phyloP scores from a whole-genome alignment of 352 stramenopile species.

The Pythium angustatum region DNA sequence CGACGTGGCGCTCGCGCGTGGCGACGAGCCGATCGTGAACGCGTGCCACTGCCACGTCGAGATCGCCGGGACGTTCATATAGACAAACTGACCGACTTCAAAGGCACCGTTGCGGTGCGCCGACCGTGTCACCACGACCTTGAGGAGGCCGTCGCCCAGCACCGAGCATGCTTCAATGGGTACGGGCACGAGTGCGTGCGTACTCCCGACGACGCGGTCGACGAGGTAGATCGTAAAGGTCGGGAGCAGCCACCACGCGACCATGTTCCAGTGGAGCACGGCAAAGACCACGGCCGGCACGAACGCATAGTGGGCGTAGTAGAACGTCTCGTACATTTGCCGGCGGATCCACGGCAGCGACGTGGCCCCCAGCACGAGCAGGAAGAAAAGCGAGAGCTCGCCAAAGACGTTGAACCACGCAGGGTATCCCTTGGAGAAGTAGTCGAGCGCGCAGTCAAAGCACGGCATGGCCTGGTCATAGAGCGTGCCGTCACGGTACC shows the following conservation, averaged over 20 bases:
- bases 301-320: conserved; percentile 44
- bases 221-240: conserved; percentile 42
- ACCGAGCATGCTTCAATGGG: conserved; percentile 28
- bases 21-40: conserved; percentile 54
- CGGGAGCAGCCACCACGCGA: conserved; percentile 41
- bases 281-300: conserved; percentile 35
- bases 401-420: conserved; percentile 50
- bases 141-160: conserved; percentile 32
- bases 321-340: conserved; percentile 42
- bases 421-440: conserved; percentile 32
- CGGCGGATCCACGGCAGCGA: conserved; percentile 43
- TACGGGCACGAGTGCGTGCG: conserved; percentile 32
- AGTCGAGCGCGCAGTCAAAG: conserved; percentile 33
- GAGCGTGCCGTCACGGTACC: conserved; percentile 22
- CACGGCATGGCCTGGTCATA: conserved; percentile 35
- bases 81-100: conserved; percentile 43
- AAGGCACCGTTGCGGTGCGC: conserved; percentile 22
- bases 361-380: conserved; percentile 33
- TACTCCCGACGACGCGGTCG: conserved; percentile 31
- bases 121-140: conserved; percentile 34
- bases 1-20: conserved; percentile 17
- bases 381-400: conserved; percentile 37
- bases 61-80: conserved; percentile 45
- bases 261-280: conserved; percentile 40
- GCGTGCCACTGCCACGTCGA: conserved; percentile 54